Base-by-base conservation (phyloP, 1,139 yeast genomes). In the Protomyces arabidopsidicola region DNA sequence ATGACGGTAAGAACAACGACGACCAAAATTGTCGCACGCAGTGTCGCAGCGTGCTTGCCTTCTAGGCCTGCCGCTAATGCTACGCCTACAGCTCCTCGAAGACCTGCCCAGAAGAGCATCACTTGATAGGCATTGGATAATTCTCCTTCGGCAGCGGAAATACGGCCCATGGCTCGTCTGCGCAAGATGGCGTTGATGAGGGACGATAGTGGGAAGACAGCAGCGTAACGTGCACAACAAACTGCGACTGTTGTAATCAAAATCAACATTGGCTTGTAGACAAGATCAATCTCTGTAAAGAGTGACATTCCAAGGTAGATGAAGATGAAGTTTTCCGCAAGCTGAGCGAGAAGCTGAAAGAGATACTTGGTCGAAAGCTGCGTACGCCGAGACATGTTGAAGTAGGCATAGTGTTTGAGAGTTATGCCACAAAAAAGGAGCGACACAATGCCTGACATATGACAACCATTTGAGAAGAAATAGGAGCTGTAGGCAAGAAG, bases 81-180 rank as follows among this genome's bases (percentile, higher is more conserved):
- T 2, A 95, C 99, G 69, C 99, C 99, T 42, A 95, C 99, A 0
- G 99, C 99, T 66, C 99, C 99, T 72, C 99, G 81, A 66, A 95
- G 79, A 4, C 99, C 99, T 1, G 98, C 98, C 99, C 99, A 95
- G 75, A 95, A 95, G 56, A 95, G 89, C 98, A 95, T 93, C 90
- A 91, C 90, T 76, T 95, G 98, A 75, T 95, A 95, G 66, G 88
- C 90, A 70, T 90, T 95, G 24, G 96, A 93, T 66, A 95, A 90
- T 70, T 91, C 97, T 60, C 53, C 69, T 67, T 54, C 45, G 22
- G 51, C 63, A n/a, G 45, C 9, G n/a, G 63, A 36, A 18, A 24
- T 45, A 2, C 45, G 67, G 3, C 75, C 67, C 31, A 67, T 57
- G 6, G 78, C 76, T 69, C 86, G 81, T 22, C 88, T 79, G 60